Percentiles rank a stretch among this genome's conserved stretches.
phyloP scores from a whole-genome alignment of 352 stramenopile species.

The Hyaloperonospora brassicae region DNA sequence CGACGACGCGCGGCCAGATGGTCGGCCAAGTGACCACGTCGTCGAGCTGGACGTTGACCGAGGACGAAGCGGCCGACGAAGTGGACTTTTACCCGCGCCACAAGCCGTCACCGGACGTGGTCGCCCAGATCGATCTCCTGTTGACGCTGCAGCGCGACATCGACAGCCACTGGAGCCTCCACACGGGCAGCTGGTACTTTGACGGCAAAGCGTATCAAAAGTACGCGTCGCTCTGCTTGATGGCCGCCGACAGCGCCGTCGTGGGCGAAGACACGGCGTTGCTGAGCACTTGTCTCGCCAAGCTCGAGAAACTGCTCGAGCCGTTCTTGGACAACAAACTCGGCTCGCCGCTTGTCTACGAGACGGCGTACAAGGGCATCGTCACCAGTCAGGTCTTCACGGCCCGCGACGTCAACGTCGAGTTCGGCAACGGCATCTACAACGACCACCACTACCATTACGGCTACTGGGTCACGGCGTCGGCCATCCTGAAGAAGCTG shows the following conservation, averaged over 20 bases:
- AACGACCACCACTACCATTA: too few species aligned
- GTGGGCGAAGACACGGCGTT: constrained; percentile 45
- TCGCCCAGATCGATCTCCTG: constrained; percentile 34
- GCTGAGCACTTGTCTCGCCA: constrained; percentile 41
- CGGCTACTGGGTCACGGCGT: constrained; percentile 65
- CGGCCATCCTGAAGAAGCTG: constrained; percentile 57
- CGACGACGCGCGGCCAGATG: constrained; percentile 54
- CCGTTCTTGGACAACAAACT: constrained; percentile 59
- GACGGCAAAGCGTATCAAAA: constrained; percentile 75
- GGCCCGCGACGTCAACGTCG: constrained; percentile 42
- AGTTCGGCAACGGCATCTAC: constrained; percentile 79
- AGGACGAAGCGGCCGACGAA: constrained; percentile 40
- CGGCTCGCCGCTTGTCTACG: constrained; percentile 49
- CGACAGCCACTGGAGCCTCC: constrained; percentile 36
- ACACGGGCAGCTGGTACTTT: constrained; percentile 63
- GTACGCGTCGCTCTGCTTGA: constrained; percentile 69
- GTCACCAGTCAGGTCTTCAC: constrained; percentile 43
- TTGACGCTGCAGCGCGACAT: constrained; percentile 51
- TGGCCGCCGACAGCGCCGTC: constrained; percentile 44
- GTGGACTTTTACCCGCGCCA: constrained; percentile 53
- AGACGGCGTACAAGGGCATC: constrained; percentile 63
- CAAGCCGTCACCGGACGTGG: constrained; percentile 29
- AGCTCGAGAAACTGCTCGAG: constrained; percentile 45
- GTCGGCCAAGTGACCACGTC: constrained; percentile 35
- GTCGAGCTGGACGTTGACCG: constrained; percentile 40